phyloP scores from a whole-genome alignment of 2,329 filamentous ascomycete genomes.

The Pseudogymnoascus pannorum region DNA sequence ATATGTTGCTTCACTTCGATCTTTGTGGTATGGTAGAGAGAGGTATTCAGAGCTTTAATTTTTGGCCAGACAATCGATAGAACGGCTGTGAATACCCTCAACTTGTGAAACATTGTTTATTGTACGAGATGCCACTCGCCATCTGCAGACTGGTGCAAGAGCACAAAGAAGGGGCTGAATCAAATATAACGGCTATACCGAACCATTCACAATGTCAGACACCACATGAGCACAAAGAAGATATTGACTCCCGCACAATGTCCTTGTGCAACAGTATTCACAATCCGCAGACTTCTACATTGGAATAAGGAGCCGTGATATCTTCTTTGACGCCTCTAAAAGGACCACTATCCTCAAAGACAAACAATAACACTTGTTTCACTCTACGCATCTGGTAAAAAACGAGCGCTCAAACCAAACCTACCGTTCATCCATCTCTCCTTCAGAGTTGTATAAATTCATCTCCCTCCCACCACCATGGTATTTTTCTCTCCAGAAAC shows the following conservation, averaged over 20 bases:
- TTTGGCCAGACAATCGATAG: neutral
- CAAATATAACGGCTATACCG: neutral
- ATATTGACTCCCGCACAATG: neutral
- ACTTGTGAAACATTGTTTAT: too few species aligned
- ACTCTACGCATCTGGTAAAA: neutral
- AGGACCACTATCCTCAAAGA: neutral
- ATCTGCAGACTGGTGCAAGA: neutral
- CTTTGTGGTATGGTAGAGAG: neutral
- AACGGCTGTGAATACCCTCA: neutral
- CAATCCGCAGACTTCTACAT: neutral
- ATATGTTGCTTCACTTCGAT: neutral
- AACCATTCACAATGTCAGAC: neutral
- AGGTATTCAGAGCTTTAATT: neutral
- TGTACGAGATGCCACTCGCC: neutral
- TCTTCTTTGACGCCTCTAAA: neutral
- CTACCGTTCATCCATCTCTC: neutral
- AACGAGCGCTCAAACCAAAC: neutral
- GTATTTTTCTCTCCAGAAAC: neutral
- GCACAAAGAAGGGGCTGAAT: neutral
- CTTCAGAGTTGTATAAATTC: neutral
- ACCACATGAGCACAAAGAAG: neutral
- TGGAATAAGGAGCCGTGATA: neutral
- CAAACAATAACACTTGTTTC: neutral
- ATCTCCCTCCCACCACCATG: neutral
- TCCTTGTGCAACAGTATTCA: neutral